Conservation (phyloP, 148 eudicot species). For the Silene uniflora region DNA sequence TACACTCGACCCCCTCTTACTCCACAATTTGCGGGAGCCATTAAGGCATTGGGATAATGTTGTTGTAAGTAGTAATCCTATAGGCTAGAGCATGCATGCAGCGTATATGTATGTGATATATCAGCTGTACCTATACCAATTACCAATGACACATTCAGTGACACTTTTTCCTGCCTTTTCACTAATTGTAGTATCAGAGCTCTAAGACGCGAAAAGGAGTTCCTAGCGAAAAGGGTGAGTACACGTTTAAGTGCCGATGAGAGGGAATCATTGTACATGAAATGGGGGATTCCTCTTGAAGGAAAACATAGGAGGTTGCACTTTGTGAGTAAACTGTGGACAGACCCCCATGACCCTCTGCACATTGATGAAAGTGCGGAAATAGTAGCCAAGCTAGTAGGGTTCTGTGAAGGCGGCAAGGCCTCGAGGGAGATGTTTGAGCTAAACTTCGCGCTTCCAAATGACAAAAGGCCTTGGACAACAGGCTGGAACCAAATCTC, state of each 20-base stretch:
- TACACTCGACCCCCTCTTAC: not conserved
- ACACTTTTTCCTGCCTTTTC: not conserved
- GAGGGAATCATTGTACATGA: constrained; percentile 62
- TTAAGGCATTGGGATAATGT: too few species aligned
- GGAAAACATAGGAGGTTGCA: constrained; percentile 79
- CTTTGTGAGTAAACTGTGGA: constrained; percentile 82
- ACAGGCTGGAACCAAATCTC: constrained; percentile 82
- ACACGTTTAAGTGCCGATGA: constrained; percentile 61
- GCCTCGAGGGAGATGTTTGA: constrained; percentile 92
- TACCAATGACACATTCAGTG: too few species aligned
- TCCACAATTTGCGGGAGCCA: too few species aligned
- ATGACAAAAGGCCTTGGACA: constrained; percentile 69
- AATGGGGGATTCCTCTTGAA: constrained; percentile 80
- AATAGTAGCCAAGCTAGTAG: constrained; percentile 84
- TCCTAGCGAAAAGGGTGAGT: constrained; percentile 68
- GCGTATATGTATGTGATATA: too few species aligned
- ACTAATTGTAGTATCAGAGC: constrained; percentile 53
- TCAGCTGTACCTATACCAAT: not conserved
- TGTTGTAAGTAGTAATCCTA: too few species aligned
- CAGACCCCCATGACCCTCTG: constrained; percentile 57
- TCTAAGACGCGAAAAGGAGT: constrained; percentile 80
- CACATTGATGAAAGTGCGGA: constrained; percentile 82
- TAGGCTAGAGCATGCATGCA: too few species aligned
- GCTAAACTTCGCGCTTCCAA: constrained; percentile 77
- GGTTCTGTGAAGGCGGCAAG: constrained; percentile 71